These are phyloP conservation scores for Trichoderma citrinoviride DNA, from an alignment of 2,329 filamentous ascomycete genomes.

Conservation along the genomic window DNA sequence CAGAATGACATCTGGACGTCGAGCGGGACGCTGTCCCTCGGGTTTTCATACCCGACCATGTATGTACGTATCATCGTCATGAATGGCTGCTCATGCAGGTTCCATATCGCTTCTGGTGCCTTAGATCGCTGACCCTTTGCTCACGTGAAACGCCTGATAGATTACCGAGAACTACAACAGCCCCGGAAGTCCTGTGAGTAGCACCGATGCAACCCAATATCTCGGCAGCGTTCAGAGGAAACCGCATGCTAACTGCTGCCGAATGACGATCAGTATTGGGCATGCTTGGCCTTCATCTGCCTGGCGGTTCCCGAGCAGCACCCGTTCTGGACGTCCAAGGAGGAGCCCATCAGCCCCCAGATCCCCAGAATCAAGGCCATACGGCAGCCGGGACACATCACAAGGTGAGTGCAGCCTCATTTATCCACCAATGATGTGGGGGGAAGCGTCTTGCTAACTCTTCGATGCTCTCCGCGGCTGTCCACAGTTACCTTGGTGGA, in stretches of 20 bases:
- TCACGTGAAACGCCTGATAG: constrained; percentile 33
- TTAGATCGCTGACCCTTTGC: constrained; percentile 23
- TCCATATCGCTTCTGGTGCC: constrained; percentile 13
- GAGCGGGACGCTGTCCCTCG: constrained; percentile 71
- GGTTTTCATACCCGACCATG: constrained; percentile 77
- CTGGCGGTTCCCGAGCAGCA: constrained; percentile 66
- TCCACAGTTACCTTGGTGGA: constrained; percentile 46
- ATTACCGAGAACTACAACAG: constrained; percentile 84
- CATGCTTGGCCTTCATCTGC: constrained; percentile 73
- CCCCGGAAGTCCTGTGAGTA: constrained; percentile 58
- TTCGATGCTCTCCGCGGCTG: background rate
- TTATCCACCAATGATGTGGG: background rate
- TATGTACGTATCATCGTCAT: constrained; percentile 46
- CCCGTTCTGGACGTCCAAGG: constrained; percentile 70
- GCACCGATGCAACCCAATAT: constrained; percentile 11
- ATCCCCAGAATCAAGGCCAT: constrained; percentile 61
- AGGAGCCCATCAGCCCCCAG: constrained; percentile 56
- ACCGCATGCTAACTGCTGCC: background rate
- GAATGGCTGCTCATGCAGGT: constrained; percentile 2
- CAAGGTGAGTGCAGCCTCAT: constrained; percentile 41
- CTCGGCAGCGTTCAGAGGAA: background rate
- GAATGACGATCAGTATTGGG: constrained; percentile 61
- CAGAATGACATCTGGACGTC: constrained; percentile 72
- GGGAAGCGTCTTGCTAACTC: background rate
- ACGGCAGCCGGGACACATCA: constrained; percentile 69